Percentiles rank a stretch among this genome's conserved stretches.
Conservation (phyloP, 1,139 yeast species). For the Hansenula lynferdii region DNA sequence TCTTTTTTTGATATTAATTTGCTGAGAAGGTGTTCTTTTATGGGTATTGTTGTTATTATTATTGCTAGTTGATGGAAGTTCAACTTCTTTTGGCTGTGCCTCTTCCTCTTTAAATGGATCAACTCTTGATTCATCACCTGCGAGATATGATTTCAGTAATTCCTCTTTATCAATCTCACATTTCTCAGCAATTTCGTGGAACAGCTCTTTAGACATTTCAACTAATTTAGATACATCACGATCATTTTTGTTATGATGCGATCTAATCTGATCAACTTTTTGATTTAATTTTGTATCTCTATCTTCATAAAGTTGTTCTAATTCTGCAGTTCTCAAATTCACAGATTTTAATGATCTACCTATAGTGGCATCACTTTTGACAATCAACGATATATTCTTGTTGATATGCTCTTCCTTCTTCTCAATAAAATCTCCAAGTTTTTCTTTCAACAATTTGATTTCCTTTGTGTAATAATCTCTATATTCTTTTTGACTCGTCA, state of each 20-base stretch:
- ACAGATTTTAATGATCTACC: conserved; percentile 21
- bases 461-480: conserved; percentile 45
- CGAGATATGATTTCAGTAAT: conserved; percentile 9
- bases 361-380: conserved; percentile 22
- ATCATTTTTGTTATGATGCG: conserved; percentile 3
- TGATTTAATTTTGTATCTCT: conserved; percentile 9
- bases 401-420: conserved; percentile 27
- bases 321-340: conserved; percentile 16
- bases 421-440: conserved; percentile 35
- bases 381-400: conserved; percentile 18
- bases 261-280: conserved; percentile 5
- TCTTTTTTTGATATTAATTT: conserved; percentile 8
- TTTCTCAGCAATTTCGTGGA: conserved; percentile 12
- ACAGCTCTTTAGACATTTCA: conserved; percentile 9
- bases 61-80: too few species aligned
- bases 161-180: conserved; percentile 11
- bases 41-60: neutral
- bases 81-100: too few species aligned
- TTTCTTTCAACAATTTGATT: conserved; percentile 24
- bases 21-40: neutral
- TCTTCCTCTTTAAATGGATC: conserved; percentile 3
- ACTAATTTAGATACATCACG: conserved; percentile 8
- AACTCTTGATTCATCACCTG: neutral
- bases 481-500: conserved; percentile 52
- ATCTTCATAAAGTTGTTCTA: conserved; percentile 12